Evolutionary conservation across 768 basidiomycete species (phyloP).

Genomic region (Boletus rubropictus): DNA sequence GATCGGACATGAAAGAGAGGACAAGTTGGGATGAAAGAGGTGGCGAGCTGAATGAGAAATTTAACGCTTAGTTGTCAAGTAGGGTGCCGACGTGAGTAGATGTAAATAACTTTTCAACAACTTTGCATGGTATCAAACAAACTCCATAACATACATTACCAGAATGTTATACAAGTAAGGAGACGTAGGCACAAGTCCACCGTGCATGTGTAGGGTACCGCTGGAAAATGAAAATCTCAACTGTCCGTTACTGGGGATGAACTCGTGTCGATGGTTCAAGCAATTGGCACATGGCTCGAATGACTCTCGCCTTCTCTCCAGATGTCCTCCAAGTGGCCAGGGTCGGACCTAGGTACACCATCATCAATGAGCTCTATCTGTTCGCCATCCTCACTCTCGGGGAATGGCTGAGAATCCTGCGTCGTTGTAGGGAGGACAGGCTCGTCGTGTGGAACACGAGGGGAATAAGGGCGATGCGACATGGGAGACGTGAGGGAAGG

Average conservation of each 20-base stretch:
- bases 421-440: slow-evolving; percentile 38
- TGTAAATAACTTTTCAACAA: too few species aligned
- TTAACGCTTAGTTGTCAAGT: too few species aligned
- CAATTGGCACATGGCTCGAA: slow-evolving; percentile 17
- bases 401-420: slow-evolving; percentile 11
- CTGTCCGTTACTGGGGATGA: neutral
- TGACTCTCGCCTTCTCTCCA: slow-evolving; percentile 32
- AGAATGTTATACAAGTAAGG: neutral
- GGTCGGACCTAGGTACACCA: slow-evolving; percentile 8
- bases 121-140: too few species aligned
- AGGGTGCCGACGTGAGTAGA: too few species aligned
- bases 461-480: slow-evolving; percentile 67
- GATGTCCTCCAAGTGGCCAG: slow-evolving; percentile 3
- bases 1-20: slow-evolving; percentile 24
- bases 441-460: slow-evolving; percentile 49
- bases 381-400: slow-evolving; percentile 18
- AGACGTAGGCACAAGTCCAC: too few species aligned
- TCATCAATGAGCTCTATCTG: slow-evolving; percentile 24
- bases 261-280: slow-evolving; percentile 4
- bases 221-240: neutral
- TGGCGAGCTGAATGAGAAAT: too few species aligned
- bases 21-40: neutral
- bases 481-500: slow-evolving; percentile 58
- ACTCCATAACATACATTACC: neutral
- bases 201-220: neutral